Evolutionary conservation across 2,329 filamentous ascomycete genomes (phyloP), one percentile per base, ranked within the genome.

Genomic region (Fusarium musae): DNA sequence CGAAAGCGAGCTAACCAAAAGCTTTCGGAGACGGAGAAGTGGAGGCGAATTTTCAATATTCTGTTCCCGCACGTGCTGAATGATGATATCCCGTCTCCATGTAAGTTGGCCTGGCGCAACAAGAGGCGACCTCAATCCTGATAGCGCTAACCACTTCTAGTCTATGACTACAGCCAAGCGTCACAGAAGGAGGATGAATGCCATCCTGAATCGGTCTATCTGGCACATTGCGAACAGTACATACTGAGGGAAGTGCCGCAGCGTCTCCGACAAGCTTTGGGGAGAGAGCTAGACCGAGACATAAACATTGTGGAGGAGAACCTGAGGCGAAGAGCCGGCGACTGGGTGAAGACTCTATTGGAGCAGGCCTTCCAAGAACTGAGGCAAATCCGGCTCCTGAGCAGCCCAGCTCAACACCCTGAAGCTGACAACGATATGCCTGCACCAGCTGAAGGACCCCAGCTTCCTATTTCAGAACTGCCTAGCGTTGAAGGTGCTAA

Each of bases 341-440:
- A 54, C 23, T 54, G 36, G 23, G 50, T 39, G 9, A 54, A 40
- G 50, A 39, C 34, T 30, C 36, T 54, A 2, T 0, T 54, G 4
- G 50, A 40, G 4, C 8, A 54, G 16, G 50, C 19, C 1, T 54
- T 54, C 4, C 50, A 37, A 9, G 36, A 54, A 40, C 8, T 54
- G 12, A 54, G 50, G 4, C 50, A 54, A 10, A 54, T 21, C 13
- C 12, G 26, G 13, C 34, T 0, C 11, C 28, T 30, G 28, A 4
- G 21, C 3, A 16, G 12, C 9, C 50, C n/a, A 40, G 3, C 19
- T 19, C 34, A 8, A 37, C 19, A 4, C 0, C 28, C 6, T 17
- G 19, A n/a, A 0, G 4, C 19, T 7, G 3, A 0, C 15, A 26
- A 54, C 12, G 17, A 39, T 3, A 21, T 37, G 1, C 4, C 17